Evolutionary conservation across 2,329 filamentous ascomycete genomes (phyloP), one percentile per base, ranked within the genome.

Genomic region (Orbilia blumenaviensis): DNA sequence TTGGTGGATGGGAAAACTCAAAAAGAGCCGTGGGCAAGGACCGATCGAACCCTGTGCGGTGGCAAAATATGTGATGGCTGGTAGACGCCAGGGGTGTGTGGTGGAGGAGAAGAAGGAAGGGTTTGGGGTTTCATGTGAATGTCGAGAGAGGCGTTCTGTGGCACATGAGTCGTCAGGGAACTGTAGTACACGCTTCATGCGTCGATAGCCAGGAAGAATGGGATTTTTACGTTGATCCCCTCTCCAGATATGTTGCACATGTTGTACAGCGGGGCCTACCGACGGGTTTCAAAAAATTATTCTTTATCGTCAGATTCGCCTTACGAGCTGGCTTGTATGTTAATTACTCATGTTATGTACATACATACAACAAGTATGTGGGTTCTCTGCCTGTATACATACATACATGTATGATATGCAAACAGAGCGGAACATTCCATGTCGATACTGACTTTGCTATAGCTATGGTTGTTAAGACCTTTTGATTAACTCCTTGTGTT

Each of bases 31-130:
- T 54, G n/a, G 5, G 16, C 14, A 3, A 16, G n/a, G n/a, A n/a
- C n/a, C n/a, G n/a, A n/a, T n/a, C n/a, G n/a, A n/a, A n/a, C 34
- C 29, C 41, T 60, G 72, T 69, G 72, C 32, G 67, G 72, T 76
- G 72, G 72, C 72, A 69, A 76, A 76, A 52, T 18, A 61, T 27
- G 27, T 21, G 36, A 50, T 54, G 56, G 44, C 42, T 61, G 10
- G 61, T 74, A 74, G 62, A 74, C 60, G 67, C 67, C 67, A 72
- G 60, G 67, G 60, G 58, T n/a, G n/a, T n/a, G n/a, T n/a, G n/a
- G 23, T 21, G 42, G 18, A 9, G 18, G 7, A 44, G 27, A 25
- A 2, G 23, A 36, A 46, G 10, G 32, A 36, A 50, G n/a, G 2
- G 27, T n/a, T 60, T 50, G 29, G 41, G 23, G 64, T 76, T 76